Conservation (phyloP, 1,284 basidiomycete species). For the Ustilago tritici region DNA sequence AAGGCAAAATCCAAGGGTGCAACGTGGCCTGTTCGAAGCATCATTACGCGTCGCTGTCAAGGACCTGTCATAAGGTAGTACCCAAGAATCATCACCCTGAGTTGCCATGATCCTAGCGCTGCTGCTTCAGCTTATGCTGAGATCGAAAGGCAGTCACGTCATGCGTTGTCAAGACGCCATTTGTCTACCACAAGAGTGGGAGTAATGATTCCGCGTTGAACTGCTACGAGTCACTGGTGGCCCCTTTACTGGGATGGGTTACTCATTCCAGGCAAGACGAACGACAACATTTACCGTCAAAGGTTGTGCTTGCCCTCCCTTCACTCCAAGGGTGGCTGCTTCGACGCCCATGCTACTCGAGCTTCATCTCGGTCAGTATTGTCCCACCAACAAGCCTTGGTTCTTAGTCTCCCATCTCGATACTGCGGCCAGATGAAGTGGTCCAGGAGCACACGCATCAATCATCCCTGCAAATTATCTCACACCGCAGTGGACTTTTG, state of each 20-base stretch:
- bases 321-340: not conserved
- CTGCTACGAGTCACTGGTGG: not conserved
- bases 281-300: not conserved
- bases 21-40: not conserved
- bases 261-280: not conserved
- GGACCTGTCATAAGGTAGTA: not conserved
- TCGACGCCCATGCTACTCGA: not conserved
- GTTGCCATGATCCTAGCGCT: not conserved
- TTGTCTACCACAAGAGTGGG: not conserved
- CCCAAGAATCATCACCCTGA: not conserved
- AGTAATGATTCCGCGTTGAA: not conserved
- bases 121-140: not conserved
- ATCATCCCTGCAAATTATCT: not conserved
- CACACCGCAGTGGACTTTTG: not conserved
- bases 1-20: not conserved
- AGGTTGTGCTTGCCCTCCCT: not conserved
- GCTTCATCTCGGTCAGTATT: slow-evolving; percentile 22
- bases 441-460: slow-evolving; percentile 10
- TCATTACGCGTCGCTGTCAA: slow-evolving; percentile 17
- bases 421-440: slow-evolving; percentile 2
- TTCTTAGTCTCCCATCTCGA: slow-evolving; percentile 21
- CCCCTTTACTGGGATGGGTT: not conserved
- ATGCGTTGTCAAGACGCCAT: not conserved
- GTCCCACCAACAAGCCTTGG: slow-evolving; percentile 20
- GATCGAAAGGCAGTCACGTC: not conserved